These are phyloP conservation scores for Aspergillus luchuensis DNA, from an alignment of 2,329 filamentous ascomycete genomes.

Conservation along the genomic window DNA sequence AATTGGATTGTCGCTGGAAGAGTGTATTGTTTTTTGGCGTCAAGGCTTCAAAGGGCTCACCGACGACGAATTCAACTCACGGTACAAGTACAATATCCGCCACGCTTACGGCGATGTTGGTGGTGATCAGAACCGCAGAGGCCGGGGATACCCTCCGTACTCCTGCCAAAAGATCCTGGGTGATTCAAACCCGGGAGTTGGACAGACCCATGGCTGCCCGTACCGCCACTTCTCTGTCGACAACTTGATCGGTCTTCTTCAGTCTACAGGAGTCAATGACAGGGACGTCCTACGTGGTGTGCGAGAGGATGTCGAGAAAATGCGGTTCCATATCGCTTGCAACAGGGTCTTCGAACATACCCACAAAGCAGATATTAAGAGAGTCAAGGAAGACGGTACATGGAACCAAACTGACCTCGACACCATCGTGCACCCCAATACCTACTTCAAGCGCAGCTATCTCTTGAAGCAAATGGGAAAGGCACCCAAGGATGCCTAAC, in stretches of 20 bases:
- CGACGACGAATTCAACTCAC: slow-evolving; percentile 95
- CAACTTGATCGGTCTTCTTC: slow-evolving; percentile 75
- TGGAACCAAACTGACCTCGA: slow-evolving; percentile 78
- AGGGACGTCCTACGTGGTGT: slow-evolving; percentile 76
- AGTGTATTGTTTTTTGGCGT: slow-evolving; percentile 91
- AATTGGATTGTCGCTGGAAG: slow-evolving; percentile 87
- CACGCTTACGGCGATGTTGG: slow-evolving; percentile 94
- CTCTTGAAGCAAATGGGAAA: slow-evolving; percentile 76
- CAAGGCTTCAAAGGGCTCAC: slow-evolving; percentile 80
- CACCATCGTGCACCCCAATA: slow-evolving; percentile 95
- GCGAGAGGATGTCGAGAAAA: slow-evolving; percentile 83
- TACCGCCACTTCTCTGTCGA: slow-evolving; percentile 90
- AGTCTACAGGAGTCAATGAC: slow-evolving; percentile 78
- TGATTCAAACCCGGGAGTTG: slow-evolving; percentile 81
- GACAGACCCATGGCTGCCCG: slow-evolving; percentile 92
- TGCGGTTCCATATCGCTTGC: slow-evolving; percentile 91
- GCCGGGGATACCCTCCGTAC: slow-evolving; percentile 85
- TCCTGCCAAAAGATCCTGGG: slow-evolving; percentile 94
- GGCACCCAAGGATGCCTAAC: slow-evolving; percentile 49
- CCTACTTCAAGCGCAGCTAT: slow-evolving; percentile 95
- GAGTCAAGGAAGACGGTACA: slow-evolving; percentile 71
- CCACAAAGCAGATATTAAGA: slow-evolving; percentile 77
- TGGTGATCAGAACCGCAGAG: slow-evolving; percentile 82
- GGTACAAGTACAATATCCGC: slow-evolving; percentile 96
- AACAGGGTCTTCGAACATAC: slow-evolving; percentile 91